Evolutionary conservation across 163 green algal genomes (phyloP).

Genomic region (Chlamydomonas reinhardtii): DNA sequence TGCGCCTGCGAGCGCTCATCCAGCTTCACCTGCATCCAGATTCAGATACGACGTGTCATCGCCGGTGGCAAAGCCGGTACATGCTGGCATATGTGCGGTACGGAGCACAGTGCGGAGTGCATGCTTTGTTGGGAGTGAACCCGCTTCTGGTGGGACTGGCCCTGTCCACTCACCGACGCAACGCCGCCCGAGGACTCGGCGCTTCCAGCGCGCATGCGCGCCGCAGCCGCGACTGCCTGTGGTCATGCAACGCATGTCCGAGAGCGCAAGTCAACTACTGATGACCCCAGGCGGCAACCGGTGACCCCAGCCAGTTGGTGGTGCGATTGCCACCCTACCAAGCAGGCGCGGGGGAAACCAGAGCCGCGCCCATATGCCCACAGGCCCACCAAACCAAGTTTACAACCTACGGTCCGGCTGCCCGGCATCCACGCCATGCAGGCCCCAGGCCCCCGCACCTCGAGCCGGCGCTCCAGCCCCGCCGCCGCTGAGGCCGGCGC

Average conservation of each 20-base stretch:
- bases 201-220: slow-evolving; percentile 44
- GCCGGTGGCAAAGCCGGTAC: too few species aligned
- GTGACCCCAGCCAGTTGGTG: too few species aligned
- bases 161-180: slow-evolving; percentile 12
- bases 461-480: slow-evolving; percentile 40
- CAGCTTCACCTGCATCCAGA: slow-evolving; percentile 31
- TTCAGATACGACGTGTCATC: too few species aligned
- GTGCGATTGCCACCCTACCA: too few species aligned
- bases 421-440: too few species aligned
- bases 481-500: slow-evolving; percentile 4
- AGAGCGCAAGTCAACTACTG: too few species aligned
- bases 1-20: slow-evolving; percentile 60
- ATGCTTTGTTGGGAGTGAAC: not conserved
- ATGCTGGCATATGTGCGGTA: too few species aligned
- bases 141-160: not conserved
- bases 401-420: too few species aligned
- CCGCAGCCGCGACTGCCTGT: slow-evolving; percentile 44
- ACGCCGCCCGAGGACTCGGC: slow-evolving; percentile 46
- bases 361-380: too few species aligned
- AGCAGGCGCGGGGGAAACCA: too few species aligned
- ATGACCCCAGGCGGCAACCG: too few species aligned
- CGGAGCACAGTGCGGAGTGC: not conserved
- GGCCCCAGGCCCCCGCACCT: slow-evolving; percentile 5
- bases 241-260: not conserved
- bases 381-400: too few species aligned